Evolutionary conservation across 2,329 filamentous ascomycete genomes (phyloP).

Genomic region (Didymella lethalis): DNA sequence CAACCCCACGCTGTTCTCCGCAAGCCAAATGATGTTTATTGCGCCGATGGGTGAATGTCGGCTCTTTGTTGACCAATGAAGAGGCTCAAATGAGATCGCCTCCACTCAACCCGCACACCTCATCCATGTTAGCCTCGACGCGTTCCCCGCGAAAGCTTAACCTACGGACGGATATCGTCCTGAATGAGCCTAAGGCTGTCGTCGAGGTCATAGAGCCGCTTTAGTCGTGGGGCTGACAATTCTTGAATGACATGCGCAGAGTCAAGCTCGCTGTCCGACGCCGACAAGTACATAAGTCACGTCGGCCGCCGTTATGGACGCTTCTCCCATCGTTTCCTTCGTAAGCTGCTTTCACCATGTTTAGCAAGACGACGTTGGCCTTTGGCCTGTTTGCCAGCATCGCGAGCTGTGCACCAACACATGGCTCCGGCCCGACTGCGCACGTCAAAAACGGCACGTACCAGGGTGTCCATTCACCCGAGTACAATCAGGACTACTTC

Average conservation of each 20-base stretch:
- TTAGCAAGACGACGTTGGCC: slow-evolving; percentile 23
- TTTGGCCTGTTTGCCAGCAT: slow-evolving; percentile 26
- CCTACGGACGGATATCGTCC: neutral
- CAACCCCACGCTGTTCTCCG: slow-evolving; percentile 9
- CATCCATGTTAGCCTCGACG: slow-evolving; percentile 8
- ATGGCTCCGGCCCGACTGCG: slow-evolving; percentile 40
- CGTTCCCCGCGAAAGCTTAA: slow-evolving; percentile 17
- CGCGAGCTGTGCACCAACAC: slow-evolving; percentile 18
- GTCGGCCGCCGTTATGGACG: neutral
- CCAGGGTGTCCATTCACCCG: slow-evolving; percentile 47
- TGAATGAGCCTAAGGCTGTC: slow-evolving; percentile 8
- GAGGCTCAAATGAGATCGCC: neutral
- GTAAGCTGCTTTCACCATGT: slow-evolving; percentile 21
- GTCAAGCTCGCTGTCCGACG: neutral
- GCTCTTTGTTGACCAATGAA: slow-evolving; percentile 11
- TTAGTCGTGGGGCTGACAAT: slow-evolving; percentile 8
- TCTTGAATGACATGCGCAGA: slow-evolving; percentile 4
- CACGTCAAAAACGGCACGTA: slow-evolving; percentile 56
- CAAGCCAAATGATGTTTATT: slow-evolving; percentile 5
- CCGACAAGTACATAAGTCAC: slow-evolving; percentile 9
- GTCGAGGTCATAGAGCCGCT: slow-evolving; percentile 4
- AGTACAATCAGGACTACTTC: slow-evolving; percentile 57
- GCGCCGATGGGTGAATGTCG: slow-evolving; percentile 17
- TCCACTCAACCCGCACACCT: slow-evolving; percentile 8
- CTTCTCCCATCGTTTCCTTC: slow-evolving; percentile 48